Conservation (phyloP, 2,329 filamentous ascomycete genomes). For the Epichloe hybrida region DNA sequence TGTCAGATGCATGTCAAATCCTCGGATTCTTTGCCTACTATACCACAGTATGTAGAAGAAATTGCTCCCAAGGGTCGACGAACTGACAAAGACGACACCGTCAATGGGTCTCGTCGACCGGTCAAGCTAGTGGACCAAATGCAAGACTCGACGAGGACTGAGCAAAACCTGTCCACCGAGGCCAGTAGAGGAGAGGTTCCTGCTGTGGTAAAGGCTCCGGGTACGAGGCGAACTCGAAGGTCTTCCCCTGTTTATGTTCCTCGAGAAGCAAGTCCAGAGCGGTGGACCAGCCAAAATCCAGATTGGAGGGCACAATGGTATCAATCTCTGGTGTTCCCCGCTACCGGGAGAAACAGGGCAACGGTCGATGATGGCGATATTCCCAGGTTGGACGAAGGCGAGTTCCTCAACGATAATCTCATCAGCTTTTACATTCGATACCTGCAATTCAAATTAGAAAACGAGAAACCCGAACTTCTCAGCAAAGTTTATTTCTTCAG, state of each 20-base stretch:
- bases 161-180: background rate
- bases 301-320: conserved; percentile 41
- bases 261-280: conserved; percentile 9
- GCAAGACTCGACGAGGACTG: background rate
- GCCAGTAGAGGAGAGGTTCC: background rate
- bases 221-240: conserved; percentile 14
- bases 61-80: background rate
- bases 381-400: conserved; percentile 61
- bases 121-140: background rate
- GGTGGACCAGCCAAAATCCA: conserved; percentile 39
- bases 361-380: conserved; percentile 63
- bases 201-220: conserved; percentile 1
- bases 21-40: background rate
- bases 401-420: conserved; percentile 87
- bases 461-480: conserved; percentile 38
- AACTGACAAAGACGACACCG: background rate
- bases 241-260: conserved; percentile 7
- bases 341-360: conserved; percentile 43
- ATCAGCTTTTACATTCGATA: conserved; percentile 78
- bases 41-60: background rate
- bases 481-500: conserved; percentile 77
- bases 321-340: conserved; percentile 47
- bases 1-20: background rate
- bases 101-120: background rate
- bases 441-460: conserved; percentile 47